phyloP scores from a whole-genome alignment of 345 rosid species.

The Citrus unshiu region DNA sequence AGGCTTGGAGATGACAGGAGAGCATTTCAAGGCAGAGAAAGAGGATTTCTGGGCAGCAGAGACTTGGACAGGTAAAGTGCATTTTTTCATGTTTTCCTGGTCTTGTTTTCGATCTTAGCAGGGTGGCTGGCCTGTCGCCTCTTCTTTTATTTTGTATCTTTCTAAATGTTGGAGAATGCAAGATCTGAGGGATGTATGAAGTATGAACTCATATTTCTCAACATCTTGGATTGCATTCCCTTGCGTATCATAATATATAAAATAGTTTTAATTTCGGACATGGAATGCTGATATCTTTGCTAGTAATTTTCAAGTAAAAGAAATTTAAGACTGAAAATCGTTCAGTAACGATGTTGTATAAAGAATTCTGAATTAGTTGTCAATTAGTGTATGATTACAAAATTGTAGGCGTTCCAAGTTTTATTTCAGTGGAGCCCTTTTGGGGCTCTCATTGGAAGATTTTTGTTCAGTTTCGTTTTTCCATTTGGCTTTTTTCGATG shows the following conservation, averaged over 20 bases:
- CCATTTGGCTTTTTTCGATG: too few species aligned
- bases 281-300: neutral
- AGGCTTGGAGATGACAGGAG: constrained; percentile 72
- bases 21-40: constrained; percentile 73
- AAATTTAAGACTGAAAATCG: neutral
- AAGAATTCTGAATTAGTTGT: neutral
- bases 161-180: neutral
- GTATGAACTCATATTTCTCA: neutral
- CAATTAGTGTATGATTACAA: neutral
- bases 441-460: neutral
- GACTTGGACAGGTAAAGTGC: constrained; percentile 62
- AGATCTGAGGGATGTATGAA: neutral
- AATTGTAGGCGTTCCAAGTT: neutral
- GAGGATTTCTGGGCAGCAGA: constrained; percentile 69
- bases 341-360: neutral
- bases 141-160: neutral
- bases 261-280: neutral
- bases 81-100: neutral
- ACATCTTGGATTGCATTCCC: neutral
- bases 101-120: neutral
- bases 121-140: neutral
- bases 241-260: neutral
- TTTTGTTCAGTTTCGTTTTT: too few species aligned
- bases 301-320: neutral
- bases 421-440: neutral